These are phyloP conservation scores for Lachnellula subtilissima DNA, from an alignment of 2,329 filamentous ascomycete species.

Conservation along the genomic window DNA sequence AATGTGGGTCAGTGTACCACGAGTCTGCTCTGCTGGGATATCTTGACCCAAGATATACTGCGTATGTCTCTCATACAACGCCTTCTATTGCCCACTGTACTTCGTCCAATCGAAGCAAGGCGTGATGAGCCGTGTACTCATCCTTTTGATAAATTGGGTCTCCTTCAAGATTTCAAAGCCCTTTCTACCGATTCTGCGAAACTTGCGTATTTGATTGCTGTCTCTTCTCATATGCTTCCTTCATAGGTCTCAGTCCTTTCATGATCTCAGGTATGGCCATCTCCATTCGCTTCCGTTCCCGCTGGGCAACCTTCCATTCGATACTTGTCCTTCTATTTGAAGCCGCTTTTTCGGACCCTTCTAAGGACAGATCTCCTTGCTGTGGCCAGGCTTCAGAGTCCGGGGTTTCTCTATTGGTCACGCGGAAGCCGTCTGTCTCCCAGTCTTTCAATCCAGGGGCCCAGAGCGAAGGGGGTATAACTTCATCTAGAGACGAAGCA, in stretches of 20 bases:
- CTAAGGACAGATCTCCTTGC: background rate
- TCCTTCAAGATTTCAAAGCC: no score
- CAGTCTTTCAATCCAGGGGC: slow-evolving; percentile 27
- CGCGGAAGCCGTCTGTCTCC: slow-evolving; percentile 23
- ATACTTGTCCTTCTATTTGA: background rate
- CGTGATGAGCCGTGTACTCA: no score
- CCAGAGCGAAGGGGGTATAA: slow-evolving; percentile 15
- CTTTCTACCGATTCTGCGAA: background rate
- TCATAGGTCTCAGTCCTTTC: slow-evolving; percentile 11
- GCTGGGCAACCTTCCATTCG: slow-evolving; percentile 8
- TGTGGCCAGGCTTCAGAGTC: background rate
- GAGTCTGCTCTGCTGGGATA: no score
- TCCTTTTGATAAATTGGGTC: no score
- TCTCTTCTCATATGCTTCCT: slow-evolving; percentile 5
- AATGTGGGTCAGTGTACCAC: no score
- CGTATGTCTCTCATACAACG: no score
- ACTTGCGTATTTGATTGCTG: background rate
- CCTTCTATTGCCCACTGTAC: no score
- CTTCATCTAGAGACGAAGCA: slow-evolving; percentile 15
- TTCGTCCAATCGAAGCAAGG: no score
- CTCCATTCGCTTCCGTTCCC: slow-evolving; percentile 4
- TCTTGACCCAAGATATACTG: no score
- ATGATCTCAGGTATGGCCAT: slow-evolving; percentile 7
- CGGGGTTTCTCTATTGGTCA: slow-evolving; percentile 3
- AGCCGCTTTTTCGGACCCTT: no score